Evolutionary conservation across 495 filamentous ascomycete species (phyloP).

Genomic region (Trichocladium antarcticum): DNA sequence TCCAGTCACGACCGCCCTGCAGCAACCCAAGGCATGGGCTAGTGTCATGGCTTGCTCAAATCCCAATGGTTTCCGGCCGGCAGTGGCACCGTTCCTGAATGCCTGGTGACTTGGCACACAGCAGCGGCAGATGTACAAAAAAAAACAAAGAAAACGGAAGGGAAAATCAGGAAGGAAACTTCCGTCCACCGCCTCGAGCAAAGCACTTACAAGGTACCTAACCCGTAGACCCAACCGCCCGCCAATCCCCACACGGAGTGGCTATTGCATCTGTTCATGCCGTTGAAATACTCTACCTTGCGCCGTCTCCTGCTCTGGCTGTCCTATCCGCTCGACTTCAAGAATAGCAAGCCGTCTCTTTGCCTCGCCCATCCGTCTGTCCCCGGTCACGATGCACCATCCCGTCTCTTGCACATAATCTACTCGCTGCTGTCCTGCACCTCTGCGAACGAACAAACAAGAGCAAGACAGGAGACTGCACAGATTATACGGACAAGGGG

Average conservation of each 20-base stretch:
- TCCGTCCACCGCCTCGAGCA: constrained; percentile 9
- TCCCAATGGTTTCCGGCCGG: constrained; percentile 18
- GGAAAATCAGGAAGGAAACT: constrained; percentile 13
- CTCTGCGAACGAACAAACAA: constrained; percentile 34
- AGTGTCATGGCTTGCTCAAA: constrained; percentile 15
- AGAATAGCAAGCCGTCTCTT: not conserved
- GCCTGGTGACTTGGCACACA: constrained; percentile 21
- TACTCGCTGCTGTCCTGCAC: constrained; percentile 31
- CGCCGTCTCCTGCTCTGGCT: not conserved
- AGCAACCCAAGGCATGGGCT: constrained; percentile 3
- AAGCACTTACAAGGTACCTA: not conserved
- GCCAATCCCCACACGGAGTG: constrained; percentile 3
- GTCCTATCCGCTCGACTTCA: not conserved
- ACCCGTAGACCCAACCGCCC: not conserved
- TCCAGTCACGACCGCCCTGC: constrained; percentile 3
- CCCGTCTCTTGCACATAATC: constrained; percentile 33
- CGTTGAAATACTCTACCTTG: not conserved
- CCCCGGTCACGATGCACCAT: constrained; percentile 33
- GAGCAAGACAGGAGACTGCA: no score
- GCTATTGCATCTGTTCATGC: not conserved
- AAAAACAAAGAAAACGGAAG: constrained; percentile 9
- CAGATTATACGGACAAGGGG: constrained; percentile 2
- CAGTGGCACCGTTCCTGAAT: constrained; percentile 13
- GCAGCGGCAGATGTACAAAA: constrained; percentile 6
- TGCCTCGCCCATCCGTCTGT: constrained; percentile 6